Conservation (phyloP, 257 asterid species). For the Nemophila menziesii region DNA sequence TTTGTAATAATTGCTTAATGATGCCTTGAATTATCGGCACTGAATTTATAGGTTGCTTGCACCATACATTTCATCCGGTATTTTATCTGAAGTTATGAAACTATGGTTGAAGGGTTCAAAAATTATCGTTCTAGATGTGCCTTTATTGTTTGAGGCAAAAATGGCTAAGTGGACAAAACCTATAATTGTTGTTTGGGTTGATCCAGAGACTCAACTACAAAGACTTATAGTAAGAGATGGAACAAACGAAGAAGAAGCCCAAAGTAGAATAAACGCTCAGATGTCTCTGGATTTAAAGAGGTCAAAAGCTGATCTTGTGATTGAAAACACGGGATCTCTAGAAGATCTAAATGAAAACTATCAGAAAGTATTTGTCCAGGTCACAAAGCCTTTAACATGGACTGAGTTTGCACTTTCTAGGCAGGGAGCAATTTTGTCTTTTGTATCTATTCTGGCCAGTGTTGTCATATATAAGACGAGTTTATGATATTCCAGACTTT, state of each 20-base stretch:
- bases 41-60: slow-evolving; percentile 56
- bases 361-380: slow-evolving; percentile 34
- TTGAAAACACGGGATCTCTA: slow-evolving; percentile 64
- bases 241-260: slow-evolving; percentile 58
- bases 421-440: slow-evolving; percentile 51
- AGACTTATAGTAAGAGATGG: slow-evolving; percentile 72
- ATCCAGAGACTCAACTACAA: slow-evolving; percentile 73
- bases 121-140: slow-evolving; percentile 76
- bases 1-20: neutral
- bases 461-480: slow-evolving; percentile 37
- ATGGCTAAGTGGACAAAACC: slow-evolving; percentile 83
- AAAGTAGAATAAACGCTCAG: slow-evolving; percentile 68
- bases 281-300: slow-evolving; percentile 76
- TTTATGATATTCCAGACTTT: slow-evolving; percentile 14
- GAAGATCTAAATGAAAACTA: slow-evolving; percentile 50
- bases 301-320: slow-evolving; percentile 53
- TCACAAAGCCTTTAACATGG: slow-evolving; percentile 72
- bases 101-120: slow-evolving; percentile 68
- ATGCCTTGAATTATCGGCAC: neutral
- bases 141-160: slow-evolving; percentile 84
- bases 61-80: slow-evolving; percentile 69
- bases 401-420: slow-evolving; percentile 64
- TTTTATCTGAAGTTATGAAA: slow-evolving; percentile 56
- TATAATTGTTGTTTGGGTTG: slow-evolving; percentile 77
- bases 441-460: slow-evolving; percentile 46